Evolutionary conservation across 371 early-diverging fungal genomes (phyloP).

Genomic region (Thermomucor indicae-seudaticae): DNA sequence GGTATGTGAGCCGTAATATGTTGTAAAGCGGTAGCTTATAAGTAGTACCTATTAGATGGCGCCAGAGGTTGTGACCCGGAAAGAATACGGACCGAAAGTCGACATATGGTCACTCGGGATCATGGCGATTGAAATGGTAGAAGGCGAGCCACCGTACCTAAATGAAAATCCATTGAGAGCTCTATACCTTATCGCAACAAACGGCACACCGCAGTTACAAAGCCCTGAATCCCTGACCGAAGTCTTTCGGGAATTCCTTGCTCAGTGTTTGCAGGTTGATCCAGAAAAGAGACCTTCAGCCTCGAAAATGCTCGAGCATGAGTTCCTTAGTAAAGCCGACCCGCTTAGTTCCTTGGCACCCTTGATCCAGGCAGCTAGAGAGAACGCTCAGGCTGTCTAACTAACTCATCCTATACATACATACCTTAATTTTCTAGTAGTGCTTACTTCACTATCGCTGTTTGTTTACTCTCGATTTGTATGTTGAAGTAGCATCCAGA

Average conservation of each 20-base stretch:
- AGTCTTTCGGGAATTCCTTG: constrained; percentile 81
- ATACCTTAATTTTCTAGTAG: too few relatives aligned
- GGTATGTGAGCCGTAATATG: constrained; percentile 10
- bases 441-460: too few relatives aligned
- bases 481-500: too few relatives aligned
- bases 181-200: constrained; percentile 93
- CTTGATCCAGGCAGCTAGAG: constrained; percentile 64
- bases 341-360: constrained; percentile 84
- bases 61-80: constrained; percentile 93
- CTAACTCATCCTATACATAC: too few relatives aligned
- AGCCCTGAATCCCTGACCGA: constrained; percentile 82
- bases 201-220: constrained; percentile 91
- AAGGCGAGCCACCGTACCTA: constrained; percentile 97
- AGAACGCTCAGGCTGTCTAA: too few relatives aligned
- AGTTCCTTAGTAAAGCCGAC: constrained; percentile 85
- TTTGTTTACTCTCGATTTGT: too few relatives aligned
- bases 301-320: constrained; percentile 76
- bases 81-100: constrained; percentile 91
- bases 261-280: constrained; percentile 80
- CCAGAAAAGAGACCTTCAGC: constrained; percentile 81
- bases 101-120: constrained; percentile 99
- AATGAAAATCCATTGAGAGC: constrained; percentile 91
- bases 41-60: constrained; percentile 65
- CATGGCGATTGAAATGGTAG: constrained; percentile 92
- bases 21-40: neutral